Conservation (phyloP, 768 basidiomycete species). For the Suillus americanus region DNA sequence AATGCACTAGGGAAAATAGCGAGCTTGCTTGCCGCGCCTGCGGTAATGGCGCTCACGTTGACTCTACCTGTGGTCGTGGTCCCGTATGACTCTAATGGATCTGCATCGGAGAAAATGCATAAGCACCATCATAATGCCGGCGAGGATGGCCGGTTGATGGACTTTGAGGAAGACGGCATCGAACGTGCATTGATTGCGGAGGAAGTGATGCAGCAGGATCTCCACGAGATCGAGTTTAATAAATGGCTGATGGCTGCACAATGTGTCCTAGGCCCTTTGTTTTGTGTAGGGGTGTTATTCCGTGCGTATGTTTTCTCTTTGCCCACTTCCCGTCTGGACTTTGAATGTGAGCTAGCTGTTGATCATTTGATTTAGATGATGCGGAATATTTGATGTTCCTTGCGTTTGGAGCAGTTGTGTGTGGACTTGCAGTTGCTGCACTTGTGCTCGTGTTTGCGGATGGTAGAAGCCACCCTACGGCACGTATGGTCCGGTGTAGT, state of each 20-base stretch:
- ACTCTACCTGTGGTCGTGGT: constrained; percentile 89
- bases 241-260: constrained; percentile 88
- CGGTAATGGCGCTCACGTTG: constrained; percentile 80
- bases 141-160: constrained; percentile 50
- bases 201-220: constrained; percentile 67
- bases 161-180: constrained; percentile 76
- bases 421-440: constrained; percentile 53
- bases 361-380: constrained; percentile 37
- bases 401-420: constrained; percentile 50
- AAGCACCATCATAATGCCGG: constrained; percentile 16
- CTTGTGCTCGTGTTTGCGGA: constrained; percentile 61
- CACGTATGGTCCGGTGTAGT: constrained; percentile 73
- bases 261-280: constrained; percentile 79
- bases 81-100: constrained; percentile 37
- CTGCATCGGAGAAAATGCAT: constrained; percentile 23
- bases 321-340: constrained; percentile 1
- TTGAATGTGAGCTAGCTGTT: not conserved
- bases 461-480: constrained; percentile 54
- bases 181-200: constrained; percentile 72
- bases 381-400: constrained; percentile 48
- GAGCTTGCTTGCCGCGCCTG: constrained; percentile 80
- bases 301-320: constrained; percentile 45
- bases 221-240: constrained; percentile 65
- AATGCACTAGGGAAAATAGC: constrained; percentile 70
- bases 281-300: constrained; percentile 74